A percentile compares a stretch with the other conserved stretches of the same genome.
Conservation (phyloP, 2,329 filamentous ascomycete genomes). For the Macroventuria anomochaeta region DNA sequence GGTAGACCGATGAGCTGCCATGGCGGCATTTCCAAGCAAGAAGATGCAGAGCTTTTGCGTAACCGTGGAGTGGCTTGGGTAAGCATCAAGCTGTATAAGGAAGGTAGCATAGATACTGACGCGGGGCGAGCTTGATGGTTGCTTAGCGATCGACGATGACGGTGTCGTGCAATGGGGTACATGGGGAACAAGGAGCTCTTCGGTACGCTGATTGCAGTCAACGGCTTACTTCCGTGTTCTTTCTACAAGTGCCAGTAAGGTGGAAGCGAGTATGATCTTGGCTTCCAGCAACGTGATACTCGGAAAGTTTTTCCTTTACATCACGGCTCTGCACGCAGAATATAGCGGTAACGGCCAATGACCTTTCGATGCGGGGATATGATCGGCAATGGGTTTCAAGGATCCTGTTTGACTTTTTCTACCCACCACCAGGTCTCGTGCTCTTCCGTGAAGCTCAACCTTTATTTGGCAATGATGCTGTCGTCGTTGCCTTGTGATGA, state of each 20-base stretch:
- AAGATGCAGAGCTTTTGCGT: conserved; percentile 19
- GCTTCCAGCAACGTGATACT: background rate
- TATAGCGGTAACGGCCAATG: background rate
- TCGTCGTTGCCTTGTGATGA: background rate
- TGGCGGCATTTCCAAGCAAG: conserved; percentile 18
- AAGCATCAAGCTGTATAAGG: conserved; percentile 37
- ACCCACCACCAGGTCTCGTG: background rate
- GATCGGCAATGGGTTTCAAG: conserved; percentile 5
- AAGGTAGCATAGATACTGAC: conserved; percentile 36
- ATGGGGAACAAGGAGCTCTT: background rate
- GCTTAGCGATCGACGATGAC: conserved; percentile 40
- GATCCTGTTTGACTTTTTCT: background rate
- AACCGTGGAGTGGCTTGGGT: conserved; percentile 15
- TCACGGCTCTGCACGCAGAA: background rate
- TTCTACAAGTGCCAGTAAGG: background rate
- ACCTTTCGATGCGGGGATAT: conserved; percentile 1
- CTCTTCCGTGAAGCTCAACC: background rate
- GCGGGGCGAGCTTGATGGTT: conserved; percentile 23
- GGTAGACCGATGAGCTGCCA: conserved; percentile 6
- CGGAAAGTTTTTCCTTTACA: background rate
- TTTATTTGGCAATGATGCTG: background rate
- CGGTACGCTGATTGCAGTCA: background rate
- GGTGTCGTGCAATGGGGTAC: conserved; percentile 25
- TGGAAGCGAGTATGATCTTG: background rate
- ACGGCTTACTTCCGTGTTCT: background rate